These are phyloP conservation scores for Barnettozyma hawaiiensis DNA, from an alignment of 1,139 yeast genomes.

Conservation along the genomic window DNA sequence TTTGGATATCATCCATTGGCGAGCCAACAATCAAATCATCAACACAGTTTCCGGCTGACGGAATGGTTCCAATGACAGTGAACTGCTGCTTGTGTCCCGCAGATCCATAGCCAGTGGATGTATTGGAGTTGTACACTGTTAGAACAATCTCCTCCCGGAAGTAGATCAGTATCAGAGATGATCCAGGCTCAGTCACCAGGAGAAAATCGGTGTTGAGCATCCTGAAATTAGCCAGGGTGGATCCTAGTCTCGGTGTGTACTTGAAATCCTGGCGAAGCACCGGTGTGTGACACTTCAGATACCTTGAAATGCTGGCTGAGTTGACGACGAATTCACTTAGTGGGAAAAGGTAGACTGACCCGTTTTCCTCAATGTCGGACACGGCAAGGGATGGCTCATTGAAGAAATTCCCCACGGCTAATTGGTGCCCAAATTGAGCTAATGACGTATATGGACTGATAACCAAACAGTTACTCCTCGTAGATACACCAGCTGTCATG, in stretches of 20 bases:
- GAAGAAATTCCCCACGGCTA: conserved; percentile 37
- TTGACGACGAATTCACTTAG: conserved; percentile 16
- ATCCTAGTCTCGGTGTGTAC: conserved; percentile 32
- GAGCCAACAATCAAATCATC: conserved; percentile 42
- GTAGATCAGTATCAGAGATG: conserved; percentile 25
- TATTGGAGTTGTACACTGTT: conserved; percentile 19
- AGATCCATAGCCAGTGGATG: conserved; percentile 30
- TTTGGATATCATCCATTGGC: conserved; percentile 33
- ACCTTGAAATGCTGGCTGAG: neutral
- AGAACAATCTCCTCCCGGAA: conserved; percentile 23
- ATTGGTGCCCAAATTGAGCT: conserved; percentile 39
- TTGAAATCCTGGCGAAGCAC: neutral
- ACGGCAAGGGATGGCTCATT: conserved; percentile 39
- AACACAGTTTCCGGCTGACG: conserved; percentile 26
- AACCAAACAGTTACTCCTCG: conserved; percentile 4
- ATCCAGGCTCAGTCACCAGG: conserved; percentile 34
- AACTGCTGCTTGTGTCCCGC: conserved; percentile 35
- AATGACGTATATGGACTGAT: conserved; percentile 29
- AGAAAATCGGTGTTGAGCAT: conserved; percentile 26
- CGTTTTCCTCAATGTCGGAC: conserved; percentile 42
- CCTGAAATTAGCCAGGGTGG: conserved; percentile 23
- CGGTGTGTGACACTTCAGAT: neutral
- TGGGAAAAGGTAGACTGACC: conserved; percentile 40
- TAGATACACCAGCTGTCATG: neutral
- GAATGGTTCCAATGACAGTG: conserved; percentile 27